phyloP scores from a whole-genome alignment of 495 filamentous ascomycete species.

The Pyronema domesticum region DNA sequence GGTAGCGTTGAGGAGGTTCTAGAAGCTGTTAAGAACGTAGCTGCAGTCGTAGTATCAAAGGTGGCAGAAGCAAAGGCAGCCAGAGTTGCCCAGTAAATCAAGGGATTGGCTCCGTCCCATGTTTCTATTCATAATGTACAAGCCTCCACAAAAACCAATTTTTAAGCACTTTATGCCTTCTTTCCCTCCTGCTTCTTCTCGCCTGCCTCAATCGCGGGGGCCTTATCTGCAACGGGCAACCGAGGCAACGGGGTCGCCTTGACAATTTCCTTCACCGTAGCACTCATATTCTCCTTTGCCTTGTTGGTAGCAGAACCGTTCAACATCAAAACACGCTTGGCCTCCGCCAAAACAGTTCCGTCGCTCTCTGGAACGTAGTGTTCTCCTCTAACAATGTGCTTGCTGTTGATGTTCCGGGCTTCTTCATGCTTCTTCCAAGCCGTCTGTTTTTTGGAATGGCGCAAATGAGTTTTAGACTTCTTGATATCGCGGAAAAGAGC shows the following conservation, averaged over 20 bases:
- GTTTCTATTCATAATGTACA: neutral
- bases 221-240: neutral
- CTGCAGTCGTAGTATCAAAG: slow-evolving; percentile 47
- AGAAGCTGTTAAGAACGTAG: slow-evolving; percentile 60
- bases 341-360: neutral
- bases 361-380: too few species aligned
- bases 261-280: neutral
- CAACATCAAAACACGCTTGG: neutral
- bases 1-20: slow-evolving; percentile 83
- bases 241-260: neutral
- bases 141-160: neutral
- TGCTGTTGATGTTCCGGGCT: too few species aligned
- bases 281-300: neutral
- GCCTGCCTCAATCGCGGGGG: neutral
- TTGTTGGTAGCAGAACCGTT: neutral
- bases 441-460: too few species aligned
- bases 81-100: neutral
- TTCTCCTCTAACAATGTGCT: too few species aligned
- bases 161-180: neutral
- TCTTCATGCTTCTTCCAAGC: too few species aligned
- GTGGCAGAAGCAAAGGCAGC: slow-evolving; percentile 26
- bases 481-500: too few species aligned
- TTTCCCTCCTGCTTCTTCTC: neutral
- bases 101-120: neutral
- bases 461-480: too few species aligned